Evolutionary conservation across 768 basidiomycete genomes (phyloP).

Genomic region (Amyloporia xantha): DNA sequence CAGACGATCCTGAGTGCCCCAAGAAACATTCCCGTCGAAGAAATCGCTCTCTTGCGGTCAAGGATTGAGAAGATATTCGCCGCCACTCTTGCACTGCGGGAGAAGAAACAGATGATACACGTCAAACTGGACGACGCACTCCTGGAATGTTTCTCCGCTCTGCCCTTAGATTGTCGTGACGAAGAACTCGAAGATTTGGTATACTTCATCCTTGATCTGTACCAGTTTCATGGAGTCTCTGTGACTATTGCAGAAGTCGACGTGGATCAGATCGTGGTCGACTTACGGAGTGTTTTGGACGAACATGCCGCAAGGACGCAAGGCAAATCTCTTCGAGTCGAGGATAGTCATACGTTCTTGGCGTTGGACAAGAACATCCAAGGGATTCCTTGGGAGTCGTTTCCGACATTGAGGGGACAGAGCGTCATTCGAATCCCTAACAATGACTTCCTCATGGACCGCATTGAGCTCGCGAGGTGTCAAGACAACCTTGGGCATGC

Average conservation of each 20-base stretch:
- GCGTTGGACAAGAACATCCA: constrained; percentile 87
- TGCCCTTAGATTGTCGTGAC: constrained; percentile 77
- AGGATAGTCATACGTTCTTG: constrained; percentile 77
- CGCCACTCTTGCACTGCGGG: constrained; percentile 47
- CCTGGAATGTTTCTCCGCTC: constrained; percentile 78
- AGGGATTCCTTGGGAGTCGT: constrained; percentile 91
- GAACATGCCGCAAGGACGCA: constrained; percentile 49
- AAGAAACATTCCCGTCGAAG: constrained; percentile 33
- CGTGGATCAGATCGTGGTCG: constrained; percentile 82
- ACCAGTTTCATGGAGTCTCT: constrained; percentile 87
- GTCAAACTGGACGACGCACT: constrained; percentile 65
- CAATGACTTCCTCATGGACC: constrained; percentile 80
- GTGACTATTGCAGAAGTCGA: constrained; percentile 90
- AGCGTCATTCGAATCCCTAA: constrained; percentile 93
- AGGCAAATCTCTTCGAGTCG: constrained; percentile 35
- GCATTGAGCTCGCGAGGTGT: constrained; percentile 62
- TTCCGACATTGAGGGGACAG: constrained; percentile 76
- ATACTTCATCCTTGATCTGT: constrained; percentile 90
- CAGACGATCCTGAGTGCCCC: constrained; percentile 61
- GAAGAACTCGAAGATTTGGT: constrained; percentile 95
- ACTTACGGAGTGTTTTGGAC: constrained; percentile 71
- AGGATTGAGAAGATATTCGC: constrained; percentile 76
- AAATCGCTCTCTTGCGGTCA: constrained; percentile 50
- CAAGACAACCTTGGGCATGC: too few relatives aligned
- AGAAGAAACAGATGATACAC: constrained; percentile 49